These are phyloP conservation scores for Carallia pectinifolia DNA, from an alignment of 345 rosid genomes.

Conservation along the genomic window DNA sequence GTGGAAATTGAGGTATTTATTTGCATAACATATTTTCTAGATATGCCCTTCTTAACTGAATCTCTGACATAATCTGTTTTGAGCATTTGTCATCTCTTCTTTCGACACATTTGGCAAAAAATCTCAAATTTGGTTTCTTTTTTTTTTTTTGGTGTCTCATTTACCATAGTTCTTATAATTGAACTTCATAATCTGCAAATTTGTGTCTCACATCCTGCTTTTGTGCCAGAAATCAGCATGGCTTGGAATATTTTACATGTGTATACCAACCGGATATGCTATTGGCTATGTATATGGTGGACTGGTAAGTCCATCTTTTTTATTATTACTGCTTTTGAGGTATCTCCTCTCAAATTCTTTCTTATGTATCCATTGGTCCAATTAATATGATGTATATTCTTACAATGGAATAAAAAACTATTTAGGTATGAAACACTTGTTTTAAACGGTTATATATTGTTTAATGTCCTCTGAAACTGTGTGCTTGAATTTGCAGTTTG, in stretches of 20 bases:
- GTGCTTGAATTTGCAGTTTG: not conserved
- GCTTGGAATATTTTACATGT: slow-evolving; percentile 95
- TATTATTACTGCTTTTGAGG: not conserved
- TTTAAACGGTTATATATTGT: not conserved
- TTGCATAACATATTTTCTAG: not conserved
- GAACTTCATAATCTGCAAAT: not conserved
- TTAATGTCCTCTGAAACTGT: slow-evolving; percentile 2
- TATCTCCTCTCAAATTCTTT: slow-evolving; percentile 4
- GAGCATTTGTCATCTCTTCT: not conserved
- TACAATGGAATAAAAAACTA: not conserved
- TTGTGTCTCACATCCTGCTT: slow-evolving; percentile 17
- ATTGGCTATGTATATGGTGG: slow-evolving; percentile 92
- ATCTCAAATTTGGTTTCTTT: not conserved
- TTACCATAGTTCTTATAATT: not conserved
- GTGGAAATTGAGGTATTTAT: not conserved
- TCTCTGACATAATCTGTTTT: not conserved
- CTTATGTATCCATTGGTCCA: not conserved
- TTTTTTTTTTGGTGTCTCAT: not conserved
- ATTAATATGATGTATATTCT: not conserved
- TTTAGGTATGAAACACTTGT: not conserved
- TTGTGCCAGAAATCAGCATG: slow-evolving; percentile 75
- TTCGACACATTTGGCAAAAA: not conserved
- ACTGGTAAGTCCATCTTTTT: slow-evolving; percentile 47
- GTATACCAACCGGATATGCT: slow-evolving; percentile 90
- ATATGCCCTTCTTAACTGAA: not conserved